These are phyloP conservation scores for Fusarium sp. DNA, from an alignment of 2,329 filamentous ascomycete genomes.

Conservation along the genomic window DNA sequence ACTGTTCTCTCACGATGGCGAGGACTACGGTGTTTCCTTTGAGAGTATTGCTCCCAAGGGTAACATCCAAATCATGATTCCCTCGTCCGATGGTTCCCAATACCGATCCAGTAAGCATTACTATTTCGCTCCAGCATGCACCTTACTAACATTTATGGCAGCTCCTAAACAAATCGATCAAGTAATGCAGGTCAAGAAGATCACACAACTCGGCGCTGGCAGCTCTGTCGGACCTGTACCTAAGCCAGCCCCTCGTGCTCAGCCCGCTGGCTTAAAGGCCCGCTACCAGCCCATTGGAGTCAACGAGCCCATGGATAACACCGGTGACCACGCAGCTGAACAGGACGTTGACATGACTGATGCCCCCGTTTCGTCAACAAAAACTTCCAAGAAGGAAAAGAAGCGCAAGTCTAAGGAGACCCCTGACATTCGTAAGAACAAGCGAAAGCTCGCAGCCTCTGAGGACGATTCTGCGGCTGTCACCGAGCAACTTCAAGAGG, in stretches of 20 bases:
- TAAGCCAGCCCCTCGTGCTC: slow-evolving; percentile 70
- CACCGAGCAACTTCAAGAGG: slow-evolving; percentile 55
- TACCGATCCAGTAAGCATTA: slow-evolving; percentile 68
- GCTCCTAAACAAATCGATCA: slow-evolving; percentile 65
- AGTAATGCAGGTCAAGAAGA: slow-evolving; percentile 76
- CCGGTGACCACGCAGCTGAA: slow-evolving; percentile 58
- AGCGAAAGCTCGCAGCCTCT: slow-evolving; percentile 56
- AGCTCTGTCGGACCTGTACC: slow-evolving; percentile 61
- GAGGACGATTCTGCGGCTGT: slow-evolving; percentile 58
- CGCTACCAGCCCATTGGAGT: slow-evolving; percentile 78
- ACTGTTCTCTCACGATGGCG: slow-evolving; percentile 74
- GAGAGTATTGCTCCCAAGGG: slow-evolving; percentile 66
- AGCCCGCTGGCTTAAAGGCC: slow-evolving; percentile 77
- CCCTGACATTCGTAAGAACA: slow-evolving; percentile 54
- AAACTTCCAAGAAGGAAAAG: slow-evolving; percentile 54
- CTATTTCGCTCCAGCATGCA: background rate
- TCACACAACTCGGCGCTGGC: slow-evolving; percentile 68
- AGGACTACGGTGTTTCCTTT: slow-evolving; percentile 73
- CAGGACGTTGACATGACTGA: slow-evolving; percentile 63
- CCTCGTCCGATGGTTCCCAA: slow-evolving; percentile 67
- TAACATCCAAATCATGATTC: slow-evolving; percentile 73
- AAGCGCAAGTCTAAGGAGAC: slow-evolving; percentile 51
- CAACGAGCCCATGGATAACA: slow-evolving; percentile 53
- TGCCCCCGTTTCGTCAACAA: slow-evolving; percentile 52
- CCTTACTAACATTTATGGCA: slow-evolving; percentile 34